Conservation (phyloP, 805 yeast species). For the Kluyveromyces starmeri region DNA sequence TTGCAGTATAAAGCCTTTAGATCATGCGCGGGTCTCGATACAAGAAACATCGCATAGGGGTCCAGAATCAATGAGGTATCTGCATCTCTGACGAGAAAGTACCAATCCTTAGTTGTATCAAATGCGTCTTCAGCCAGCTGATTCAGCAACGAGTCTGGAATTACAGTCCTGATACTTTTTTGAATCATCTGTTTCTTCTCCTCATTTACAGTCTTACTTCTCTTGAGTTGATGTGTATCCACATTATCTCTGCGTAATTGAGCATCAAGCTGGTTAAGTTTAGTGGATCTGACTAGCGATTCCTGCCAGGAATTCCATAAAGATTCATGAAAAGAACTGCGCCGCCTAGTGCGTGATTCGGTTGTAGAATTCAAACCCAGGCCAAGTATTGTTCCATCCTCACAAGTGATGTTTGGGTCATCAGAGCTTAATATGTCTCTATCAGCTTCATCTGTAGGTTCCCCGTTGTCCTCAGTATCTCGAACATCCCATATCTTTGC, state of each 20-base stretch:
- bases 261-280: neutral
- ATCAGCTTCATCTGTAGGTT: neutral
- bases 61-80: neutral
- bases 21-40: neutral
- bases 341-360: neutral
- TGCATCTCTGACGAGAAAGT: neutral
- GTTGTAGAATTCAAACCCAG: neutral
- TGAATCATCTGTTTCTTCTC: neutral
- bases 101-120: slow-evolving; percentile 4
- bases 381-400: neutral
- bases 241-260: neutral
- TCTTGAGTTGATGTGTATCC: neutral
- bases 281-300: neutral
- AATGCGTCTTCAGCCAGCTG: neutral
- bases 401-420: neutral
- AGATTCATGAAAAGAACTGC: neutral
- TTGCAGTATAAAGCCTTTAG: neutral
- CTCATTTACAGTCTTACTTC: neutral
- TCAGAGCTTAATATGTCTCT: neutral
- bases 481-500: neutral
- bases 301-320: slow-evolving; percentile 3
- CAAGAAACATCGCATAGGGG: neutral
- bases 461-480: neutral
- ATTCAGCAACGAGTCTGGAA: neutral
- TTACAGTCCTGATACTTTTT: neutral